A percentile compares a stretch with the other conserved stretches of the same genome.
phyloP scores from a whole-genome alignment of 2,329 filamentous ascomycete species.

The Fusarium sp. region DNA sequence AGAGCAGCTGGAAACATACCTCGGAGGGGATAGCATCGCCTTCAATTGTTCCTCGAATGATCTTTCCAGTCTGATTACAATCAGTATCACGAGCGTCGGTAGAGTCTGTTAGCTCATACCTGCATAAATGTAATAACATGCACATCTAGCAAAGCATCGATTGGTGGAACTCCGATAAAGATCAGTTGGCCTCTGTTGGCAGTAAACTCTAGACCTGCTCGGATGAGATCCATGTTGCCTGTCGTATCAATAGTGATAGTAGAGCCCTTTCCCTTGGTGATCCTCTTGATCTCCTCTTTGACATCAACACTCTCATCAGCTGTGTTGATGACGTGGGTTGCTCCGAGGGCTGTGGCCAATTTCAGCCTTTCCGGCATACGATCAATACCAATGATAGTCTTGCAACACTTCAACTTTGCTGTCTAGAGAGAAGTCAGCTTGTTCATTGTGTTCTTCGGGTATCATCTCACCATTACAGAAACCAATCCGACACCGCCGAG shows the following conservation, averaged over 20 bases:
- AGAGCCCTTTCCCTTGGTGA: background rate
- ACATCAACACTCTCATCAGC: background rate
- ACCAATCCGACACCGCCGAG: slow-evolving; percentile 12
- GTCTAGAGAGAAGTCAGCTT: background rate
- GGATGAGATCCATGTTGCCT: slow-evolving; percentile 2
- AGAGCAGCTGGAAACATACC: background rate
- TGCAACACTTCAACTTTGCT: background rate
- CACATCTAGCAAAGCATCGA: background rate
- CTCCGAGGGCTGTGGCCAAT: background rate
- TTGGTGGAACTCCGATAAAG: slow-evolving; percentile 1
- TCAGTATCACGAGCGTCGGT: background rate
- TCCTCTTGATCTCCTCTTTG: background rate
- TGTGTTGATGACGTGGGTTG: slow-evolving; percentile 6
- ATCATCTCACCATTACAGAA: background rate
- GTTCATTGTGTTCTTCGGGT: accelerated
- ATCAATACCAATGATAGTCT: slow-evolving; percentile 3
- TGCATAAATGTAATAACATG: slow-evolving; percentile 4
- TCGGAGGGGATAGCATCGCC: slow-evolving; percentile 5
- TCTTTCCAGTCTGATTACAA: background rate
- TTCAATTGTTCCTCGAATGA: slow-evolving; percentile 1
- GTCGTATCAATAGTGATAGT: slow-evolving; percentile 9
- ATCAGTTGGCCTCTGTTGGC: slow-evolving; percentile 7
- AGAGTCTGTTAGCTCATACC: background rate
- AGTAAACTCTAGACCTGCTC: slow-evolving; percentile 2
- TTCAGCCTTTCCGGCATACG: slow-evolving; percentile 2